Conservation (phyloP, 768 basidiomycete genomes). For the button mushroom (Agaricus bisporus) region DNA sequence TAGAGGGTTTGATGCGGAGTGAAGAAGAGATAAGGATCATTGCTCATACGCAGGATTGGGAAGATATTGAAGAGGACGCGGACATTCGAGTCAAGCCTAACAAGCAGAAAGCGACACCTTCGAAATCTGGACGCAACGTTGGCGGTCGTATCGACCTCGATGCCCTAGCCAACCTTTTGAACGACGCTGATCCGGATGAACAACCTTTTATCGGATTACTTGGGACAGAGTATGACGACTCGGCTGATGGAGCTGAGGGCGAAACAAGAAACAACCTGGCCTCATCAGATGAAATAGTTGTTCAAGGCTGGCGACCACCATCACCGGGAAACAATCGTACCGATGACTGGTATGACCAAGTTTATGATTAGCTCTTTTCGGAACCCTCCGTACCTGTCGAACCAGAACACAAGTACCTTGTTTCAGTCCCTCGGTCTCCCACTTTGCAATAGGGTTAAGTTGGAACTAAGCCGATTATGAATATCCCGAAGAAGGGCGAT, state of each 20-base stretch:
- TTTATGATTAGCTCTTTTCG: conserved; percentile 26
- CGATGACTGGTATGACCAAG: conserved; percentile 30
- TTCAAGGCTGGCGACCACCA: conserved; percentile 41
- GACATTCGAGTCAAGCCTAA: conserved; percentile 10
- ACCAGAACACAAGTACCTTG: too few species aligned
- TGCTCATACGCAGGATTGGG: conserved; percentile 26
- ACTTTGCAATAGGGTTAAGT: too few species aligned
- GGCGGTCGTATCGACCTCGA: conserved; percentile 49
- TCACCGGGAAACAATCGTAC: conserved; percentile 18
- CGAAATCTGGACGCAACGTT: conserved; percentile 10
- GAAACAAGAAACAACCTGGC: background rate
- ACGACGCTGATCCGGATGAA: conserved; percentile 21
- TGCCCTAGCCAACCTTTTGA: conserved; percentile 47
- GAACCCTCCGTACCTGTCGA: too few species aligned
- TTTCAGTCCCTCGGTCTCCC: too few species aligned
- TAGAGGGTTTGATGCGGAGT: conserved; percentile 52
- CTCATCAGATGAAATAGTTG: conserved; percentile 22
- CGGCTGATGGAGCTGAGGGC: conserved; percentile 10
- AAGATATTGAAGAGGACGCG: conserved; percentile 16
- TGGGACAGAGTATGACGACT: conserved; percentile 10
- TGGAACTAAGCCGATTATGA: too few species aligned
- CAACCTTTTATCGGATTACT: conserved; percentile 14
- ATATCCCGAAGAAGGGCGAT: too few species aligned
- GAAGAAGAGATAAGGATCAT: conserved; percentile 46
- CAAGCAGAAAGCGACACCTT: conserved; percentile 5